Evolutionary conservation across 164 flowering plant genomes (phyloP).

Genomic region (Warburgia ugandensis): DNA sequence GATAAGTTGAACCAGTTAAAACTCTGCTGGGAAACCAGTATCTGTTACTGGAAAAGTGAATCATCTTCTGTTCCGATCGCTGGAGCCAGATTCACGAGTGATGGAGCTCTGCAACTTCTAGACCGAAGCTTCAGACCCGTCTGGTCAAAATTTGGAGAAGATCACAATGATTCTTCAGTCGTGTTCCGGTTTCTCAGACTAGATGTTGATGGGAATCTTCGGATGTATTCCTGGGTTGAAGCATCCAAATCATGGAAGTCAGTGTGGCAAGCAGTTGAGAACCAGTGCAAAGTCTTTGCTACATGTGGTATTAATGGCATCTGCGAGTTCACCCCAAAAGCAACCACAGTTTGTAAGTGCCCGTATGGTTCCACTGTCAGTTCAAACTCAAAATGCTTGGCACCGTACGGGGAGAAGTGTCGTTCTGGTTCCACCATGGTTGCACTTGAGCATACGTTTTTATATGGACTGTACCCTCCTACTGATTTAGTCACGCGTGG

Average conservation of each 20-base stretch:
- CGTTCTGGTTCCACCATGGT: constrained; percentile 30
- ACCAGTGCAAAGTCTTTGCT: constrained; percentile 70
- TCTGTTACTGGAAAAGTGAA: constrained; percentile 48
- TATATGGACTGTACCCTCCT: constrained; percentile 62
- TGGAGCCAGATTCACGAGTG: constrained; percentile 31
- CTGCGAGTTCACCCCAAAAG: constrained; percentile 30
- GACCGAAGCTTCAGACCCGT: constrained; percentile 26
- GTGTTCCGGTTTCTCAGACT: constrained; percentile 53
- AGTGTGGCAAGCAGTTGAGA: constrained; percentile 71
- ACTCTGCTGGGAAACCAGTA: constrained; percentile 51
- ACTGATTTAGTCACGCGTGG: constrained; percentile 29
- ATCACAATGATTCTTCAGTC: constrained; percentile 41
- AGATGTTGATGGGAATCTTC: constrained; percentile 68
- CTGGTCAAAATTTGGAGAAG: constrained; percentile 56
- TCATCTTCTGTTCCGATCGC: constrained; percentile 12
- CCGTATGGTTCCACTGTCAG: constrained; percentile 21
- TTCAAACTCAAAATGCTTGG: constrained; percentile 38
- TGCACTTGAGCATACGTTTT: constrained; percentile 29
- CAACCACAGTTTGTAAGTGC: constrained; percentile 42
- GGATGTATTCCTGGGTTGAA: constrained; percentile 58
- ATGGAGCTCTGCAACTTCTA: constrained; percentile 49
- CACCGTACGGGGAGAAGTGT: constrained; percentile 33
- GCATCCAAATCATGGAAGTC: constrained; percentile 37
- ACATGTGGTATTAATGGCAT: constrained; percentile 50
- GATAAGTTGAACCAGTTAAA: constrained; percentile 37